phyloP scores from a whole-genome alignment of 78 protist genomes.

The Guillardia theta region DNA sequence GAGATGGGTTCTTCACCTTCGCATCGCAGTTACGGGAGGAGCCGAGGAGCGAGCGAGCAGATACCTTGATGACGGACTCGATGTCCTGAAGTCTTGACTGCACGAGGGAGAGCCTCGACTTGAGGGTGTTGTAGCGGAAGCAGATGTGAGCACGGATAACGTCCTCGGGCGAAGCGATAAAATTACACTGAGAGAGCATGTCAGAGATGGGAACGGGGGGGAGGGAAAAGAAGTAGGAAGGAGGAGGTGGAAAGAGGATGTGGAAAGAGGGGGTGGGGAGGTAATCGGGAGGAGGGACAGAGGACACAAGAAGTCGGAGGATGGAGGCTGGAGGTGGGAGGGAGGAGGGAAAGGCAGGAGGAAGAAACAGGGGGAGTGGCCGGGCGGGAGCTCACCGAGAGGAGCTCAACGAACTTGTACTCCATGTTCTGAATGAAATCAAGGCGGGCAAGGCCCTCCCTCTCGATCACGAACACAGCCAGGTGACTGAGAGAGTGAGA shows the following conservation, averaged over 20 bases:
- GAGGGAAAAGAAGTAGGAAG: not conserved
- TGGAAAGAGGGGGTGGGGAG: not conserved
- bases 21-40: not conserved
- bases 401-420: constrained; percentile 63
- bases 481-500: constrained; percentile 18
- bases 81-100: constrained; percentile 43
- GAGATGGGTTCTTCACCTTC: constrained; percentile 48
- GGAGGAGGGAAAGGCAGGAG: not conserved
- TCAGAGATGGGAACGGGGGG: not conserved
- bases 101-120: not conserved
- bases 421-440: constrained; percentile 58
- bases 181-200: not conserved
- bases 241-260: not conserved
- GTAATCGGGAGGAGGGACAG: not conserved
- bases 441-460: constrained; percentile 33
- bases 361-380: not conserved
- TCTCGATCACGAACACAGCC: constrained; percentile 3
- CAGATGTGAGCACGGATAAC: constrained; percentile 31
- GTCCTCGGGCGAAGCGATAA: constrained; percentile 43
- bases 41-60: not conserved
- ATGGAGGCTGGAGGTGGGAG: not conserved
- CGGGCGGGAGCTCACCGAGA: not conserved
- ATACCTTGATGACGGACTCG: constrained; percentile 38
- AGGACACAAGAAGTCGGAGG: not conserved
- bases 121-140: constrained; percentile 49